Base-by-base conservation (phyloP, 495 filamentous ascomycete genomes). In the Cercophora sp. region DNA sequence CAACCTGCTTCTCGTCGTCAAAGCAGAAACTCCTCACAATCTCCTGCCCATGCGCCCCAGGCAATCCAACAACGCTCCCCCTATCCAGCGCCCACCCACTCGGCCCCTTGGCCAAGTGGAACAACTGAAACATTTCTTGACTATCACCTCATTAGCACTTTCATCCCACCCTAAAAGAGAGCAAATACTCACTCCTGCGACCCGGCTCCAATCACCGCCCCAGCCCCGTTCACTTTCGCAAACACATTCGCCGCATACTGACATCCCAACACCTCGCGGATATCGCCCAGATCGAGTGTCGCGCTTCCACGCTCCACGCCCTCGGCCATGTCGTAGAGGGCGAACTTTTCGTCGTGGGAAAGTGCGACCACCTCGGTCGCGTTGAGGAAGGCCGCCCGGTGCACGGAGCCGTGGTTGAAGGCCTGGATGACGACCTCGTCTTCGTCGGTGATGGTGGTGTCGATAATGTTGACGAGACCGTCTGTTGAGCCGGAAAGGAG, bases 401-500 rank as follows among this genome's bases (percentile, higher is more conserved):
- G 89, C 29, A 98, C 82, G 2, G 90, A 92, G 48, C 79, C 83
- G 66, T 93, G 88, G 71, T 98, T 96, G 68, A 95, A 84, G 10
- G 93, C 86, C 63, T 91, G 87, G 29, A 86, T 71, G 5, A 96
- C 72, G 0, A 91, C 87, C 18, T 96, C 89, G 62, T 96, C 90
- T 62, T 94, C 89, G 60, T 91, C 89, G 20, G 79, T 63, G 31
- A 89, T 79, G 16, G 72, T 75, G 11, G 80, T 85, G 64, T 96
- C 83, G 70, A 87, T 94, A 41, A 96, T 72, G 61, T 91, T 95
- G 48, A 96, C 78, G 0, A 96, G 80, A 11, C 88, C 88, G 72
- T 98, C 93, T n/a, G 90, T 96, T 46, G 87, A 91, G 53, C 89
- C 90, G 25, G 89, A 91, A 16, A 96, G 76, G 11, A 96, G 77